These are phyloP conservation scores for Aspergillus affinis DNA, from an alignment of 495 filamentous ascomycete species.

Conservation along the genomic window DNA sequence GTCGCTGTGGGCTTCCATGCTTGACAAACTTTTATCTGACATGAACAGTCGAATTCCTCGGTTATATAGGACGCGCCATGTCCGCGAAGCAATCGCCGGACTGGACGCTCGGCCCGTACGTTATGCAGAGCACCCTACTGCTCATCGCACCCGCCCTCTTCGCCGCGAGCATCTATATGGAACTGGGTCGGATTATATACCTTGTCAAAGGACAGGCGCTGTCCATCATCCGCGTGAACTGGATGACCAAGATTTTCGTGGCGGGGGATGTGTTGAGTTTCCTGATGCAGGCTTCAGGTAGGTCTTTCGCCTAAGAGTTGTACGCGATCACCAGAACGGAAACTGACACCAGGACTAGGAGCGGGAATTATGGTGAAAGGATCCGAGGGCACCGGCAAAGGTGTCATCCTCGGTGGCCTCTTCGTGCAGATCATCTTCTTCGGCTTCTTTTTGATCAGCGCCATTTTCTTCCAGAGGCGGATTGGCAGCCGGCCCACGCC, in stretches of 20 bases:
- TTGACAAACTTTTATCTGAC: too few relatives aligned
- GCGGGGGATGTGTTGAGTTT: constrained; percentile 42
- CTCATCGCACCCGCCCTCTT: constrained; percentile 51
- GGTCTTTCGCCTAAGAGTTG: not conserved
- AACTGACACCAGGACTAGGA: constrained; percentile 15
- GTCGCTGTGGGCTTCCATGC: not conserved
- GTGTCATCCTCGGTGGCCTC: constrained; percentile 46
- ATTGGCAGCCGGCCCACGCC: constrained; percentile 23
- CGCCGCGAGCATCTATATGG: constrained; percentile 59
- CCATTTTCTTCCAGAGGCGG: constrained; percentile 41
- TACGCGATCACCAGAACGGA: not conserved
- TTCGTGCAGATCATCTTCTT: constrained; percentile 54
- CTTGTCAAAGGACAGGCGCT: constrained; percentile 38
- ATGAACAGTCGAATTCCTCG: constrained; percentile 35
- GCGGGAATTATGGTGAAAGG: constrained; percentile 31
- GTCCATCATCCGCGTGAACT: constrained; percentile 36
- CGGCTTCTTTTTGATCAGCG: constrained; percentile 49
- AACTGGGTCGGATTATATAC: constrained; percentile 48
- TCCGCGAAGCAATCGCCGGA: constrained; percentile 28
- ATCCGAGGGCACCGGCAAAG: constrained; percentile 17
- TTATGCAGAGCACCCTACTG: constrained; percentile 46
- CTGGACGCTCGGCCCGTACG: constrained; percentile 38
- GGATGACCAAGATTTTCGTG: constrained; percentile 50
- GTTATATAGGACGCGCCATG: constrained; percentile 36
- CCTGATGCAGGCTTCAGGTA: constrained; percentile 33